These are phyloP conservation scores for Aspergillus nidulans DNA, from an alignment of 495 filamentous ascomycete genomes.

Conservation along the genomic window DNA sequence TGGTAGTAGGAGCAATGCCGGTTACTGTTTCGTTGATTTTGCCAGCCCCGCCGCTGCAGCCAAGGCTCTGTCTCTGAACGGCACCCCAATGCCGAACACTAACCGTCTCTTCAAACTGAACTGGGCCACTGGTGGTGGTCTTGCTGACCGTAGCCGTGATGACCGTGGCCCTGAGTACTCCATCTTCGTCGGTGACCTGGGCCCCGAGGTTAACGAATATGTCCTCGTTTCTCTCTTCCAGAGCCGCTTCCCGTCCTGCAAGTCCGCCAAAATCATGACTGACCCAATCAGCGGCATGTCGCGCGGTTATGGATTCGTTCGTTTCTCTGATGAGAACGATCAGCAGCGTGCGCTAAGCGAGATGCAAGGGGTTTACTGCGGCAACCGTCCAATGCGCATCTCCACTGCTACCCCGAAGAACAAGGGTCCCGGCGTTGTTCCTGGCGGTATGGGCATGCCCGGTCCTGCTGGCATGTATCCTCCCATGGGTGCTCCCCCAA, in stretches of 20 bases:
- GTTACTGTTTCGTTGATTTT: constrained; percentile 99
- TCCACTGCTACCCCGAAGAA: constrained; percentile 98
- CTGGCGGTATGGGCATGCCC: constrained; percentile 53
- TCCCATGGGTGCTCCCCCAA: constrained; percentile 74
- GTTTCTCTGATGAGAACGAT: constrained; percentile 89
- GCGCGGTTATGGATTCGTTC: constrained; percentile 95
- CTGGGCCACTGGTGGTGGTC: constrained; percentile 95
- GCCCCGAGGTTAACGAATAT: constrained; percentile 98
- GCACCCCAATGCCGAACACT: constrained; percentile 88
- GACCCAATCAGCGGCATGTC: constrained; percentile 98
- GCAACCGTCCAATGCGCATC: constrained; percentile 98
- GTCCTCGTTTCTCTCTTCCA: constrained; percentile 97
- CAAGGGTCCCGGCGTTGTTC: constrained; percentile 62
- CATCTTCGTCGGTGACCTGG: constrained; percentile 97
- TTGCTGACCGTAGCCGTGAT: constrained; percentile 89
- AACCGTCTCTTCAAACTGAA: constrained; percentile 97
- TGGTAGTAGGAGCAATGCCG: constrained; percentile 78
- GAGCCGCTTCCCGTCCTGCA: constrained; percentile 91
- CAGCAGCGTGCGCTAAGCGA: constrained; percentile 92
- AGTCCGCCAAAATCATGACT: constrained; percentile 99
- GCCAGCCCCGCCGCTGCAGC: constrained; percentile 74
- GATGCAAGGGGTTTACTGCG: constrained; percentile 99
- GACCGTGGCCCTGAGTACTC: constrained; percentile 94
- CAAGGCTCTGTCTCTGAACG: constrained; percentile 86
- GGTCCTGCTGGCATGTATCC: constrained; percentile 47